These are phyloP conservation scores for Pseudogymnoascus sp. DNA, from an alignment of 2,329 filamentous ascomycete genomes.

Conservation along the genomic window DNA sequence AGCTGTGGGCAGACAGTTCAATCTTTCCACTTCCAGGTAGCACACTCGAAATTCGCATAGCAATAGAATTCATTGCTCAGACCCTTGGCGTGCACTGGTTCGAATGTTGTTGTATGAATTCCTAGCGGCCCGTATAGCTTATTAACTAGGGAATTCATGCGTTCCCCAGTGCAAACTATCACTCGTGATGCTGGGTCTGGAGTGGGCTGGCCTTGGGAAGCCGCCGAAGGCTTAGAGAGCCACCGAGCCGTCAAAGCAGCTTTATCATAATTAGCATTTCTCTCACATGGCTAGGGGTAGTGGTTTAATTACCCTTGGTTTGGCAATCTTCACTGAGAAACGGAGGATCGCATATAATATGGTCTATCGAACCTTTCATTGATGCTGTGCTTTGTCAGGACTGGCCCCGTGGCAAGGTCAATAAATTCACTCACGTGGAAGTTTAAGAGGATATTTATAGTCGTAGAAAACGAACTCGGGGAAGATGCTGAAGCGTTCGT, in stretches of 20 bases:
- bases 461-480: slow-evolving; percentile 69
- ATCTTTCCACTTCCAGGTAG: slow-evolving; percentile 37
- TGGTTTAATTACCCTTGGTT: slow-evolving; percentile 51
- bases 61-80: slow-evolving; percentile 75
- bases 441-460: slow-evolving; percentile 57
- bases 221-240: slow-evolving; percentile 44
- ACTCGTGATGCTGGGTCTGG: slow-evolving; percentile 28
- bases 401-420: not conserved
- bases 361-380: slow-evolving; percentile 57
- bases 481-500: slow-evolving; percentile 65
- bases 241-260: slow-evolving; percentile 68
- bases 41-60: slow-evolving; percentile 68
- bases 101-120: slow-evolving; percentile 56
- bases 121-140: slow-evolving; percentile 61
- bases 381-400: slow-evolving; percentile 29
- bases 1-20: not conserved
- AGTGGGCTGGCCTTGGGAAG: not conserved
- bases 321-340: slow-evolving; percentile 76
- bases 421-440: slow-evolving; percentile 41
- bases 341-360: slow-evolving; percentile 68
- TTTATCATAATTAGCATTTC: slow-evolving; percentile 25
- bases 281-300: not conserved
- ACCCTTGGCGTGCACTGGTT: slow-evolving; percentile 60
- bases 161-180: slow-evolving; percentile 69
- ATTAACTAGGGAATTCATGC: slow-evolving; percentile 56